Evolutionary conservation across 176 grass and related monocot genomes (phyloP).

Genomic region (maize (Zea mays)): Zm-B73-REFERENCE-NAM-5.0 NC_050096.1:285251001-285251500

Average conservation of each 20-base stretch:
- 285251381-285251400: neutral
- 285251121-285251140: constrained; percentile 12
- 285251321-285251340: neutral
- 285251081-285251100: neutral
- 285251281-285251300: neutral
- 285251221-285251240: neutral
- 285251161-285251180: neutral
- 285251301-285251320: neutral
- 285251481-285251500: constrained; percentile 34
- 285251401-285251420: constrained; percentile 19
- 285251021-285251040: neutral
- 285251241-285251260: neutral
- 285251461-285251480: neutral
- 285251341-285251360: neutral
- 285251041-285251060: neutral
- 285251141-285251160: neutral
- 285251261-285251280: constrained; percentile 8
- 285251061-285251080: neutral
- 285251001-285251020: neutral
- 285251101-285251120: neutral
- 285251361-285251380: constrained; percentile 4
- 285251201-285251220: neutral
- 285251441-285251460: constrained; percentile 1
- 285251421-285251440: constrained; percentile 1
- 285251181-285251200: neutral